These are phyloP conservation scores for Nemania serpens DNA, from an alignment of 2,329 filamentous ascomycete species.

Conservation along the genomic window DNA sequence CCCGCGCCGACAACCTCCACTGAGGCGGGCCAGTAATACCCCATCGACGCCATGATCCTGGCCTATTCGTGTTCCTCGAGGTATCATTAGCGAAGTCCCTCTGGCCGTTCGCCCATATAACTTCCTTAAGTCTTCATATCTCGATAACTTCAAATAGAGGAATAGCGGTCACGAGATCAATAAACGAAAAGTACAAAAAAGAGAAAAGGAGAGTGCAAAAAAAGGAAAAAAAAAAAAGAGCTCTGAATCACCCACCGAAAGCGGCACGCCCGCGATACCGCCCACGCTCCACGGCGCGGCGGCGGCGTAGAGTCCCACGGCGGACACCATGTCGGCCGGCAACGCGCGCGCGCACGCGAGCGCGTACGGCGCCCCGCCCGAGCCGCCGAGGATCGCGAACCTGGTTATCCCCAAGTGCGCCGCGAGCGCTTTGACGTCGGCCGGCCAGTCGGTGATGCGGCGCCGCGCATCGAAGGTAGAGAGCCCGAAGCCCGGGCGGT, in stretches of 20 bases:
- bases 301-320: conserved; percentile 8
- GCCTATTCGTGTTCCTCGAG: too few species aligned
- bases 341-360: conserved; percentile 30
- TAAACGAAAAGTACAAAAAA: too few species aligned
- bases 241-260: not conserved
- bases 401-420: conserved; percentile 29
- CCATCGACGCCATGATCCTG: conserved; percentile 3
- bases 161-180: too few species aligned
- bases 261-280: not conserved
- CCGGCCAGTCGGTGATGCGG: conserved; percentile 33
- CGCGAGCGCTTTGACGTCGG: conserved; percentile 34
- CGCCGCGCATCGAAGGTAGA: conserved; percentile 40
- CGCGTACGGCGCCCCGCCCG: conserved; percentile 37
- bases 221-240: too few species aligned
- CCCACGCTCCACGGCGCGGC: conserved; percentile 11
- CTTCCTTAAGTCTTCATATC: too few species aligned
- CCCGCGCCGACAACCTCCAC: not conserved
- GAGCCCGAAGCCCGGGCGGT: conserved; percentile 42
- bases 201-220: not conserved
- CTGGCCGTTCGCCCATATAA: too few species aligned
- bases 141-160: too few species aligned
- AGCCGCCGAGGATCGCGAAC: conserved; percentile 38
- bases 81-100: too few species aligned
- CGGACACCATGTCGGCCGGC: conserved; percentile 31
- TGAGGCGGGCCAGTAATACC: conserved; percentile 3